Percentiles rank a stretch among this genome's conserved stretches.
Evolutionary conservation across 208 protist genomes (phyloP).

Genomic region (Trypanosoma melophagium): DNA sequence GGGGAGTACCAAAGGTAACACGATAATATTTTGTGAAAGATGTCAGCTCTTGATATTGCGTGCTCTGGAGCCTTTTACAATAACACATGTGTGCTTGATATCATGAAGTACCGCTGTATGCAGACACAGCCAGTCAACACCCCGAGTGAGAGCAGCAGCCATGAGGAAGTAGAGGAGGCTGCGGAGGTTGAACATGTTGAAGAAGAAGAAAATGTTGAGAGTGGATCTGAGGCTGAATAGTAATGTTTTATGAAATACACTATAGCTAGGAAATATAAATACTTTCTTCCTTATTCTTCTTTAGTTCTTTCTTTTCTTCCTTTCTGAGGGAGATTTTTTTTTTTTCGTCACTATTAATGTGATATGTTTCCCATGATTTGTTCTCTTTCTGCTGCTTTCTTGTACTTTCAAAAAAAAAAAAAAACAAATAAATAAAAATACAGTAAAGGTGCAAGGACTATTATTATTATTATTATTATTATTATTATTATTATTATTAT

Average conservation of each 20-base stretch:
- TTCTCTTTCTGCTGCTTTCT: slow-evolving; percentile 9
- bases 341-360: slow-evolving; percentile 12
- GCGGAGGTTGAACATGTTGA: slow-evolving; percentile 14
- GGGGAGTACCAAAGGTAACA: too few relatives aligned
- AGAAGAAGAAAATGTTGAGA: slow-evolving; percentile 15
- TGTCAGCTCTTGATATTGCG: slow-evolving; percentile 75
- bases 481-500: too few relatives aligned
- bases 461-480: too few relatives aligned
- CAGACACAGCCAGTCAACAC: slow-evolving; percentile 62
- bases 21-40: slow-evolving; percentile 12
- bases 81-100: slow-evolving; percentile 49
- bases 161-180: slow-evolving; percentile 26
- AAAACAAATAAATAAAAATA: not conserved
- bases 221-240: slow-evolving; percentile 12
- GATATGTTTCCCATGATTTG: not conserved
- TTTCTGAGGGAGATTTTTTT: not conserved
- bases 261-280: slow-evolving; percentile 11
- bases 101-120: slow-evolving; percentile 74
- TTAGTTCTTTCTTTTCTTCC: not conserved
- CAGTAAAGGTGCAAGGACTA: not conserved
- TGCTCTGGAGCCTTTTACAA: slow-evolving; percentile 72
- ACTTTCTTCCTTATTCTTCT: slow-evolving; percentile 1
- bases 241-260: slow-evolving; percentile 19
- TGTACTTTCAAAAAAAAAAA: not conserved
- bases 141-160: slow-evolving; percentile 10